Percentiles rank a stretch among this genome's conserved stretches.
phyloP scores from a whole-genome alignment of 495 filamentous ascomycete genomes.

The Tuber borchii region DNA sequence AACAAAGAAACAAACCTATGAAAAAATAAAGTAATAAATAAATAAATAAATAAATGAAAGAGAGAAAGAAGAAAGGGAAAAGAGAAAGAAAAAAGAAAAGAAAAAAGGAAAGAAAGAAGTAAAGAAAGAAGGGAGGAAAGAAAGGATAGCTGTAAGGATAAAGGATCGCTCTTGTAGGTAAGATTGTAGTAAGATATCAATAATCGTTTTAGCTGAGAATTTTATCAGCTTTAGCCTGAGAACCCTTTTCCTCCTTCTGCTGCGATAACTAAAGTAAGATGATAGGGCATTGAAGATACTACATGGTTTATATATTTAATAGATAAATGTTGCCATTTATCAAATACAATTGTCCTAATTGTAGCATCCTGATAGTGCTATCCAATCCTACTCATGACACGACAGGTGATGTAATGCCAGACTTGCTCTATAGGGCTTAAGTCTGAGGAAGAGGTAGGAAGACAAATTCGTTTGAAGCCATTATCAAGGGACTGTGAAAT shows the following conservation, averaged over 20 bases:
- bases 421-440: too few relatives aligned
- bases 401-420: conserved; percentile 1
- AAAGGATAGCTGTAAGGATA: too few relatives aligned
- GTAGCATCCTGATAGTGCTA: conserved; percentile 7
- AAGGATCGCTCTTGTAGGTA: too few relatives aligned
- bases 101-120: too few relatives aligned
- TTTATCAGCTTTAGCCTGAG: background rate
- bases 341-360: conserved; percentile 3
- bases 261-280: conserved; percentile 9
- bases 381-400: background rate
- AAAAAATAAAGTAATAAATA: too few relatives aligned
- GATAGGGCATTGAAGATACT: background rate
- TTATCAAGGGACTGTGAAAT: background rate
- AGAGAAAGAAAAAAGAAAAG: too few relatives aligned
- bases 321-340: conserved; percentile 4
- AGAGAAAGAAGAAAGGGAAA: too few relatives aligned
- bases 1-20: too few relatives aligned
- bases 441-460: background rate
- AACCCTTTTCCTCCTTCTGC: conserved; percentile 12
- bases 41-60: too few relatives aligned
- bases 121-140: too few relatives aligned
- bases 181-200: too few relatives aligned
- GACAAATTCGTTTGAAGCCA: background rate
- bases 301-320: conserved; percentile 2
- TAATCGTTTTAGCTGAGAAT: too few relatives aligned